These are phyloP conservation scores for Pseudogymnoascus sp. DNA, from an alignment of 2,329 filamentous ascomycete genomes.

Conservation along the genomic window DNA sequence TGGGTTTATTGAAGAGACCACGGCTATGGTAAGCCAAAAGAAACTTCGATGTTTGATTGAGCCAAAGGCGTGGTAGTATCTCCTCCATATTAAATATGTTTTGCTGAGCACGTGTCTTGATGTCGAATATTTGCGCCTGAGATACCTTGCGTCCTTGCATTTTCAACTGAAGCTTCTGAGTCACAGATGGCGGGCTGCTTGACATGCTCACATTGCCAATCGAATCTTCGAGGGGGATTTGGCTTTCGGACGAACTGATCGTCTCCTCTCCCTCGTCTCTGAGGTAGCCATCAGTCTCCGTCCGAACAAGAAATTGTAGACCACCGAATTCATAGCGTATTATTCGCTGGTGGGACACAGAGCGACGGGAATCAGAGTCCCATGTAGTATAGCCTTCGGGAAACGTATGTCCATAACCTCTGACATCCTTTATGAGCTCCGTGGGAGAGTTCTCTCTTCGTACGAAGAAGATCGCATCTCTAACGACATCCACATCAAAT, in stretches of 20 bases:
- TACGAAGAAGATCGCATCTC: slow-evolving; percentile 52
- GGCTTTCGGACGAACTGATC: neutral
- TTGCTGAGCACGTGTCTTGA: slow-evolving; percentile 38
- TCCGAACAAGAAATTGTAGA: slow-evolving; percentile 44
- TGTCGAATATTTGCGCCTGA: slow-evolving; percentile 21
- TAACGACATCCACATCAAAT: slow-evolving; percentile 48
- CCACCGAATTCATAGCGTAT: slow-evolving; percentile 49
- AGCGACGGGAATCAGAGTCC: slow-evolving; percentile 44
- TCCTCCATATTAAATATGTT: slow-evolving; percentile 20
- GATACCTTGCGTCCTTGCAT: slow-evolving; percentile 29
- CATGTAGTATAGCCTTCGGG: slow-evolving; percentile 59
- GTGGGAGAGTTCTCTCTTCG: slow-evolving; percentile 52
- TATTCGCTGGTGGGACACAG: slow-evolving; percentile 53
- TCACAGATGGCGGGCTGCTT: slow-evolving; percentile 31
- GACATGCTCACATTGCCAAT: slow-evolving; percentile 24
- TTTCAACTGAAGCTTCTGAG: slow-evolving; percentile 25
- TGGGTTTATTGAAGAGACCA: slow-evolving; percentile 30
- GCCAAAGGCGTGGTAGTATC: slow-evolving; percentile 36
- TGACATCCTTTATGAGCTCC: slow-evolving; percentile 45
- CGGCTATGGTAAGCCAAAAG: slow-evolving; percentile 39
- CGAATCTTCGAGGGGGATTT: slow-evolving; percentile 25
- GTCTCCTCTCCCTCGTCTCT: neutral
- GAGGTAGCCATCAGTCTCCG: slow-evolving; percentile 50
- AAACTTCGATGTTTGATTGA: slow-evolving; percentile 41
- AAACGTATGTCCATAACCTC: slow-evolving; percentile 58